Evolutionary conservation across 768 basidiomycete species (phyloP).

Genomic region (Boletellus emodensis): DNA sequence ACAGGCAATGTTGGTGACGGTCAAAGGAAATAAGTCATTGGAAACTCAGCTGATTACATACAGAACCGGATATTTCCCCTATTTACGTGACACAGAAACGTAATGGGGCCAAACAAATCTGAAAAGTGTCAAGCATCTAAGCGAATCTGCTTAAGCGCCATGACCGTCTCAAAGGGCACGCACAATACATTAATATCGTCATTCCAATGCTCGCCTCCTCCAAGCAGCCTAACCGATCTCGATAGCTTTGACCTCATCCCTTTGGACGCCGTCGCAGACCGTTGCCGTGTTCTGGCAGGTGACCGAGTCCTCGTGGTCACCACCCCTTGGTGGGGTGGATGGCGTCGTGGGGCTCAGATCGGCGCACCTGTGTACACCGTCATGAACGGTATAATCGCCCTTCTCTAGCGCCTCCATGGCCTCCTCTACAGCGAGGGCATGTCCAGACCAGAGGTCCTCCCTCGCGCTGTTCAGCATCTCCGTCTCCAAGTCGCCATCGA

Average conservation of each 20-base stretch:
- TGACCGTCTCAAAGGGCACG: neutral
- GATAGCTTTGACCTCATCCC: neutral
- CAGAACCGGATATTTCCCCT: neutral
- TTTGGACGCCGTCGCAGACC: neutral
- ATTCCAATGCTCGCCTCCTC: neutral
- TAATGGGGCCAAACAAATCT: neutral
- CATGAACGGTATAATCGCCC: neutral
- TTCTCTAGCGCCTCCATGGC: neutral
- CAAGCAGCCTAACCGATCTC: neutral
- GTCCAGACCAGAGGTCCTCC: slow-evolving; percentile 18
- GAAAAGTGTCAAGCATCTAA: no score
- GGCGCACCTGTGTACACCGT: slow-evolving; percentile 9
- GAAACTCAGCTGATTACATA: no score
- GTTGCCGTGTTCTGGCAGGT: neutral
- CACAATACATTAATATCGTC: neutral
- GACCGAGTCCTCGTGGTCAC: slow-evolving; percentile 11
- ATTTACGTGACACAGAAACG: neutral
- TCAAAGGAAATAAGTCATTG: no score
- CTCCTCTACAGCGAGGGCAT: slow-evolving; percentile 11
- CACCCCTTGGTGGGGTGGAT: neutral
- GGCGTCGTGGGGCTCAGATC: neutral
- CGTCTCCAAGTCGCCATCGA: slow-evolving; percentile 23
- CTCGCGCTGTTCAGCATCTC: slow-evolving; percentile 24
- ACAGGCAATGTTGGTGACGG: no score
- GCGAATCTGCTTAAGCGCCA: no score